phyloP scores from a whole-genome alignment of 495 filamentous ascomycete genomes.

The Peziza echinospora region DNA sequence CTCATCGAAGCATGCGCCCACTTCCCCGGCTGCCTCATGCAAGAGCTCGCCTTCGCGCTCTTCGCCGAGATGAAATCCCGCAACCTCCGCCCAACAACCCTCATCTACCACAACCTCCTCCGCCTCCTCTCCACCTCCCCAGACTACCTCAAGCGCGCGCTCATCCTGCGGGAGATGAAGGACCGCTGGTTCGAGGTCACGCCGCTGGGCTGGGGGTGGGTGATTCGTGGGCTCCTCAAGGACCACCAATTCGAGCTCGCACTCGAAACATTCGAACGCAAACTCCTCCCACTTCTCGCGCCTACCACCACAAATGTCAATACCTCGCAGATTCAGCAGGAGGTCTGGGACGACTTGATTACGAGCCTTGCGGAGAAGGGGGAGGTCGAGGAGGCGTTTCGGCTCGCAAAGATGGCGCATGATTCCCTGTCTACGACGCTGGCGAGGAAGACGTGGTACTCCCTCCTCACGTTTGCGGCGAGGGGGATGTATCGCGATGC shows the following conservation, averaged over 20 bases:
- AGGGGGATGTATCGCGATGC: constrained; percentile 30
- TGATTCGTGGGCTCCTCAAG: constrained; percentile 51
- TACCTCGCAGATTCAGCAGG: constrained; percentile 36
- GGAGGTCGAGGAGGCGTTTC: constrained; percentile 55
- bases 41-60: constrained; percentile 33
- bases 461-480: constrained; percentile 48
- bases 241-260: constrained; percentile 69
- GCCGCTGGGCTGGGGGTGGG: constrained; percentile 39
- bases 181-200: constrained; percentile 46
- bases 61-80: constrained; percentile 45
- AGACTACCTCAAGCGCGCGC: constrained; percentile 50
- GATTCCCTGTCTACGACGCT: constrained; percentile 26
- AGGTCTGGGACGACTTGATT: constrained; percentile 56
- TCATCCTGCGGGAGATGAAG: constrained; percentile 49
- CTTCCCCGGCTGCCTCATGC: constrained; percentile 36
- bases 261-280: constrained; percentile 44
- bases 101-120: constrained; percentile 48
- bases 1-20: constrained; percentile 51
- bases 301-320: too few relatives aligned
- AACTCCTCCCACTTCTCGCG: too few relatives aligned
- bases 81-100: constrained; percentile 37
- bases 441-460: constrained; percentile 35
- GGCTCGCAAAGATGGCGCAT: constrained; percentile 32
- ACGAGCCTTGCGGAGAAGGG: constrained; percentile 44
- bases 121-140: constrained; percentile 51